Evolutionary conservation across 495 filamentous ascomycete genomes (phyloP).

Genomic region (Endocarpon pusillum): DNA sequence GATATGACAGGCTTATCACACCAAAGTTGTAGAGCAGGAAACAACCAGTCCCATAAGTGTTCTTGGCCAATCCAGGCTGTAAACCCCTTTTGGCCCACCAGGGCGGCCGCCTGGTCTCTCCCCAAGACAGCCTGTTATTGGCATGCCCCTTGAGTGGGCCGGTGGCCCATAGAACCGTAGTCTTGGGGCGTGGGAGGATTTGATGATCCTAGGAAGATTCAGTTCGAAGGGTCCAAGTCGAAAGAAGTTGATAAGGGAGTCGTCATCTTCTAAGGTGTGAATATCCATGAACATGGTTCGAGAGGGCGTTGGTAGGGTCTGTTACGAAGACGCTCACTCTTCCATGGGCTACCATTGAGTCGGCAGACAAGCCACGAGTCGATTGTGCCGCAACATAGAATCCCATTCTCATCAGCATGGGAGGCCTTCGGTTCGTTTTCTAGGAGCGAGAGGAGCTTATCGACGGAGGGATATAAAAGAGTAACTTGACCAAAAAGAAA

Average conservation of each 20-base stretch:
- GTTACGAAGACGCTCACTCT: constrained; percentile 62
- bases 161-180: constrained; percentile 49
- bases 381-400: constrained; percentile 80
- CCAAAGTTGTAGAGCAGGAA: constrained; percentile 94
- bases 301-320: constrained; percentile 86
- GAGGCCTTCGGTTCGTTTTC: constrained; percentile 53
- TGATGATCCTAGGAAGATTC: constrained; percentile 68
- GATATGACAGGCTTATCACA: constrained; percentile 78
- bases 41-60: constrained; percentile 92
- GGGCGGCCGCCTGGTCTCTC: constrained; percentile 84
- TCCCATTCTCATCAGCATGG: constrained; percentile 61
- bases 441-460: constrained; percentile 79
- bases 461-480: constrained; percentile 86
- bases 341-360: constrained; percentile 65
- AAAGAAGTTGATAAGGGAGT: constrained; percentile 69
- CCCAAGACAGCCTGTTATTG: constrained; percentile 74
- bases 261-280: constrained; percentile 69
- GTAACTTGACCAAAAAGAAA: no score
- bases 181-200: constrained; percentile 61
- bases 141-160: constrained; percentile 58
- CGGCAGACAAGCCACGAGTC: constrained; percentile 90
- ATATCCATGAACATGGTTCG: constrained; percentile 97
- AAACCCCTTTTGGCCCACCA: constrained; percentile 88
- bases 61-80: constrained; percentile 77
- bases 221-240: constrained; percentile 59